phyloP scores from a whole-genome alignment of 148 eudicot genomes.

The Chenopodium album region DNA sequence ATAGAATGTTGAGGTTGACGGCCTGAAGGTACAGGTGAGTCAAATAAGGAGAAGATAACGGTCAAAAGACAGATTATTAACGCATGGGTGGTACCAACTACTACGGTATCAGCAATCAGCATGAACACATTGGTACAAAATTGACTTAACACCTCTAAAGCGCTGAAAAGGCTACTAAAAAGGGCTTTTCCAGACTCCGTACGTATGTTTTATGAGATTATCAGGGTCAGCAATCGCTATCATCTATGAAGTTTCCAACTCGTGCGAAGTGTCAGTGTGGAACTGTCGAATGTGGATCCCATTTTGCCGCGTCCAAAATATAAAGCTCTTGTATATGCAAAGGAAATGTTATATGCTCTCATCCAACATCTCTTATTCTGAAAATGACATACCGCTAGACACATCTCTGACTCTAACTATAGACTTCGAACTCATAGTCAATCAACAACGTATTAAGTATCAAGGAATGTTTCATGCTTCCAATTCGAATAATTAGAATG shows the following conservation, averaged over 20 bases:
- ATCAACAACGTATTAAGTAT: too few relatives aligned
- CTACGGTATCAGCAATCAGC: not conserved
- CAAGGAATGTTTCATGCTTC: too few relatives aligned
- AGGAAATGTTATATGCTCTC: too few relatives aligned
- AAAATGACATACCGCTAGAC: too few relatives aligned
- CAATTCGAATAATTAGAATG: too few relatives aligned
- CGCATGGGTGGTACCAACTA: not conserved
- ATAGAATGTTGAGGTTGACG: constrained; percentile 12
- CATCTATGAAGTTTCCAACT: not conserved
- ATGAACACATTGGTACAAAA: not conserved
- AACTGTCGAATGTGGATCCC: not conserved
- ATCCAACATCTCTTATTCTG: too few relatives aligned
- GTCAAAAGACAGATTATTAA: constrained; percentile 3
- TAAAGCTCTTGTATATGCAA: too few relatives aligned
- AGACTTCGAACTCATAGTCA: too few relatives aligned
- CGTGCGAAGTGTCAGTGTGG: not conserved
- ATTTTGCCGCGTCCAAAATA: not conserved
- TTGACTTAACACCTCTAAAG: constrained; percentile 6
- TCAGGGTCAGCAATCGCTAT: not conserved
- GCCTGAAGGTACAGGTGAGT: not conserved
- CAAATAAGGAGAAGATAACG: not conserved
- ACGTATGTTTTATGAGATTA: not conserved
- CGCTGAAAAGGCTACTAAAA: not conserved
- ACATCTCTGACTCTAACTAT: too few relatives aligned
- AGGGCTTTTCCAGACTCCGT: not conserved